These are phyloP conservation scores for Penicillium capsulatum DNA, from an alignment of 2,329 filamentous ascomycete genomes.

Conservation along the genomic window DNA sequence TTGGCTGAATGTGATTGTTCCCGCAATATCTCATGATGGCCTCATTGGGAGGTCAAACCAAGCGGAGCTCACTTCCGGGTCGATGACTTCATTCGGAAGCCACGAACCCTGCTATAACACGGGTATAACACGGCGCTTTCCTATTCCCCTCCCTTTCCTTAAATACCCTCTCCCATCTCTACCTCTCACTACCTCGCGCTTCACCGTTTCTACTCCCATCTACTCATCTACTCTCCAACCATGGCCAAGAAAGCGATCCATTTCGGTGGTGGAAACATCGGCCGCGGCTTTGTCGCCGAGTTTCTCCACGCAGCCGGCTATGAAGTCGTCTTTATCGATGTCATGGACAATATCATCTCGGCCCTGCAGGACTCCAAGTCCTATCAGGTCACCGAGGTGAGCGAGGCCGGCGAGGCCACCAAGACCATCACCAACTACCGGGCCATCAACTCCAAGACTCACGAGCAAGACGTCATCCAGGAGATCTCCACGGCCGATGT, in stretches of 20 bases:
- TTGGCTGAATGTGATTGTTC: background rate
- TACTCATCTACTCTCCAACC: constrained; percentile 5
- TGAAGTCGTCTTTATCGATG: constrained; percentile 94
- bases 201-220: no score
- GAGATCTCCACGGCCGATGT: constrained; percentile 84
- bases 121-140: background rate
- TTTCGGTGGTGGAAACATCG: constrained; percentile 84
- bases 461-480: constrained; percentile 74
- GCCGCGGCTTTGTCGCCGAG: constrained; percentile 80
- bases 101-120: background rate
- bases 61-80: constrained; percentile 22
- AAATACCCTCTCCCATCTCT: constrained; percentile 6
- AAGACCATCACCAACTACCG: constrained; percentile 92
- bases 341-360: constrained; percentile 78
- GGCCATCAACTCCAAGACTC: constrained; percentile 87
- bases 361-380: constrained; percentile 68
- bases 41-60: constrained; percentile 15
- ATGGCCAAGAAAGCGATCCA: constrained; percentile 68
- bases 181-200: constrained; percentile 1
- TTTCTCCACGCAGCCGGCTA: constrained; percentile 94
- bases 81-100: constrained; percentile 21
- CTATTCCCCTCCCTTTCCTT: constrained; percentile 4
- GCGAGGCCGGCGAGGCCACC: constrained; percentile 71
- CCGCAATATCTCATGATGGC: constrained; percentile 7
- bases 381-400: constrained; percentile 92